Percentiles rank a stretch among this genome's conserved stretches.
phyloP scores from a whole-genome alignment of 2,329 filamentous ascomycete species.

The Clonostachys rosea region DNA sequence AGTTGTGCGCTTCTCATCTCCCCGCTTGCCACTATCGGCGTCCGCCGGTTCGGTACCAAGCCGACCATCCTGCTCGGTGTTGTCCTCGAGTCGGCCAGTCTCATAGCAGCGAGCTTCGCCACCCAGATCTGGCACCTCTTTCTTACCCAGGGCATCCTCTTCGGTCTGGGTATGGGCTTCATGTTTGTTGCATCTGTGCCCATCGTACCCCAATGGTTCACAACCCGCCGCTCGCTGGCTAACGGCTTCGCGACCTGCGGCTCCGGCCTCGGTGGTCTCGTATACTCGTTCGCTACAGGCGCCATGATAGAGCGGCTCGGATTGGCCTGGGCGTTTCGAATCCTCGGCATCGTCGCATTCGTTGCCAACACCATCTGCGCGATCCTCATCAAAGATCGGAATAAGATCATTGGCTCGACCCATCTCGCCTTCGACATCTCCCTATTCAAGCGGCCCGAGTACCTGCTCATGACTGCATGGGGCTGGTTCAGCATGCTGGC shows the following conservation, averaged over 20 bases:
- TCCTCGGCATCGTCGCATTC: constrained; percentile 59
- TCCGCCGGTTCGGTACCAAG: constrained; percentile 55
- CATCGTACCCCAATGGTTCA: constrained; percentile 72
- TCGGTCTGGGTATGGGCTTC: constrained; percentile 76
- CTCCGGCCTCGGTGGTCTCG: constrained; percentile 68
- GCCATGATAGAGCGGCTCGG: constrained; percentile 63
- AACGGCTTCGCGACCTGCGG: constrained; percentile 67
- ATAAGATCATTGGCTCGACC: constrained; percentile 63
- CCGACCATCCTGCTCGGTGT: constrained; percentile 58
- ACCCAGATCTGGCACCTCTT: constrained; percentile 70
- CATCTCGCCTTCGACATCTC: constrained; percentile 61
- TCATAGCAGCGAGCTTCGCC: constrained; percentile 65
- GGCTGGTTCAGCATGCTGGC: constrained; percentile 68
- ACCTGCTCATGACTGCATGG: constrained; percentile 60
- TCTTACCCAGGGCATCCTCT: constrained; percentile 68
- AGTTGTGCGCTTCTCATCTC: constrained; percentile 54
- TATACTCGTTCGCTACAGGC: constrained; percentile 63
- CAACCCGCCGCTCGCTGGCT: constrained; percentile 60
- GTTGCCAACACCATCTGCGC: constrained; percentile 60
- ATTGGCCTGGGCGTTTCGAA: constrained; percentile 62
- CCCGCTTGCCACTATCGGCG: constrained; percentile 56
- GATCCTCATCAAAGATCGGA: constrained; percentile 65
- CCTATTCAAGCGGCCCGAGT: constrained; percentile 59
- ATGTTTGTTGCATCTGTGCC: constrained; percentile 66
- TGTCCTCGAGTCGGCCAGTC: constrained; percentile 52